phyloP scores from a whole-genome alignment of 805 yeast species.

The Suhomyces tanzawaensis region DNA sequence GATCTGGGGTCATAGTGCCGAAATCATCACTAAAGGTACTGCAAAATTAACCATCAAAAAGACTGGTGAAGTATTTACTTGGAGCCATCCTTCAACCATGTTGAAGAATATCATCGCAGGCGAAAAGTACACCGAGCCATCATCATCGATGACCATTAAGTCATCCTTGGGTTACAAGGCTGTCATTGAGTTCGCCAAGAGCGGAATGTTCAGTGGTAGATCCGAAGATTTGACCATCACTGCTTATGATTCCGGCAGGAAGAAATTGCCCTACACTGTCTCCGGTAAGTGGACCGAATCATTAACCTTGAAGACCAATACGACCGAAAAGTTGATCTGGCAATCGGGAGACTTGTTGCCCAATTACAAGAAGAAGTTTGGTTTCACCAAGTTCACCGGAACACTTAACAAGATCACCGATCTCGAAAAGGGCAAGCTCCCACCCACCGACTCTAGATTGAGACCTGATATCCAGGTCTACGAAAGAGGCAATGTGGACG shows the following conservation, averaged over 20 bases:
- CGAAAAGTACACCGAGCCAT: conserved; percentile 90
- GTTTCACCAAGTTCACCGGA: conserved; percentile 82
- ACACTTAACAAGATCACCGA: conserved; percentile 74
- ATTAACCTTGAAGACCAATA: conserved; percentile 44
- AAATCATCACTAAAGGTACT: conserved; percentile 72
- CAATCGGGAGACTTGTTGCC: conserved; percentile 61
- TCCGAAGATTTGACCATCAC: conserved; percentile 62
- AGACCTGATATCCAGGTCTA: conserved; percentile 82
- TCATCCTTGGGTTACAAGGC: conserved; percentile 71
- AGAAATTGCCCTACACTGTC: conserved; percentile 41
- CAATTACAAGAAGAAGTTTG: conserved; percentile 64
- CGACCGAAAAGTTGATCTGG: conserved; percentile 59
- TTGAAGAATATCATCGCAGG: conserved; percentile 90
- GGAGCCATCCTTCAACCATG: conserved; percentile 80
- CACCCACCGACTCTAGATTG: conserved; percentile 86
- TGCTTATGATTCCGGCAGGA: conserved; percentile 38
- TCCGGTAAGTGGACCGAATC: conserved; percentile 84
- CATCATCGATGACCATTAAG: conserved; percentile 60
- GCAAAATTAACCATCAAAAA: conserved; percentile 53
- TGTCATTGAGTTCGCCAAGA: conserved; percentile 68
- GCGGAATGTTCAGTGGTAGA: conserved; percentile 81
- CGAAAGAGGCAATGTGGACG: conserved; percentile 64
- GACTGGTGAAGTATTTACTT: conserved; percentile 72
- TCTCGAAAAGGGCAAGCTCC: conserved; percentile 60
- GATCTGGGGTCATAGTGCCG: conserved; percentile 94